Base-by-base conservation (phyloP, 208 protist genomes). In the Leptomonas pyrrhocoris region DNA sequence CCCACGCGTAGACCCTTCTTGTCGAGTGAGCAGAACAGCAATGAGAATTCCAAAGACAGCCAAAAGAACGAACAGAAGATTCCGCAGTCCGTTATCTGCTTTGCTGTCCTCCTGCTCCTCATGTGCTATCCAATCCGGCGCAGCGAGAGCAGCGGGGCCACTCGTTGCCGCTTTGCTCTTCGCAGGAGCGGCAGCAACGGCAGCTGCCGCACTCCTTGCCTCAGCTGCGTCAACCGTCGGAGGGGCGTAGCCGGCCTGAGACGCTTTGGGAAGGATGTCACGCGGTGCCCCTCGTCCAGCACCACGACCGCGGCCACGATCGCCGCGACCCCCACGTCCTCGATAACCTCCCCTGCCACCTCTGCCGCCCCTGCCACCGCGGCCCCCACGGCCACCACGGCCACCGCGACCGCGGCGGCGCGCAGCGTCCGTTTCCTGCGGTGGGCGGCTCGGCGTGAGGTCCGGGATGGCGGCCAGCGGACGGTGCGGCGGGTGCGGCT, bases 391-490 rank as follows among this genome's bases (percentile, higher is more conserved):
- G 1, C 61, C 60, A 7, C 60, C 56, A 25, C 77, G 50, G 34
- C 76, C 62, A n/a, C 70, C 61, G 49, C 81, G 69, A 11, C 78
- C 56, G 28, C 75, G 50, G 0, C 75, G 30, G 8, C 28, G 2
- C 46, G 27, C 28, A 16, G 69, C 68, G 36, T 81, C 70, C 0
- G 65, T 69, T 48, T 57, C 63, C 60, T 74, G 68, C 30, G 76
- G 48, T 49, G 80, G 76, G 2, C 59, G 61, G 49, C 79, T 76
- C 36, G 89, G 89, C 2, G 81, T 89, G 50, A 92, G 42, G 45
- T 78, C 74, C 5, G 86, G 82, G 50, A 94, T 84, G 34, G 88
- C 55, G 13, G 84, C 76, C 15, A 84, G 61, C 9, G 85, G 89
- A 34, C 56, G 73, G 21, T 68, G 54, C 18, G 89, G 86, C 13